phyloP scores from a whole-genome alignment of 139 green algal genomes.

The Volvox reticuliferus region DNA sequence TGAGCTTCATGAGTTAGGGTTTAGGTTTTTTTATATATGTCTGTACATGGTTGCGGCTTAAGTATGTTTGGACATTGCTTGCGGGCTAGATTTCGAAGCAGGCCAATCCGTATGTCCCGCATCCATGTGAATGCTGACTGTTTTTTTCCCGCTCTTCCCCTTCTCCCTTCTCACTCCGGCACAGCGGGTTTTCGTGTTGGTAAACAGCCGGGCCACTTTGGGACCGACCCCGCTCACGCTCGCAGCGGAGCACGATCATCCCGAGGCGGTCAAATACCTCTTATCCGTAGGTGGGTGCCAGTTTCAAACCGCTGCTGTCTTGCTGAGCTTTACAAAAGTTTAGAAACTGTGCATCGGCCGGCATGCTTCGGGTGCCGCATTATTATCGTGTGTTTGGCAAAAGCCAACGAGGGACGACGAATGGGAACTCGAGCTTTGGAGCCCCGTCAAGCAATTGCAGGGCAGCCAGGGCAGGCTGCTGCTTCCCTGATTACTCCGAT shows the following conservation, averaged over 20 bases:
- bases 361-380: neutral
- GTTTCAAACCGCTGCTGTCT: too few relatives aligned
- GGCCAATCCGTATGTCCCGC: too few relatives aligned
- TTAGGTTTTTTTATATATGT: too few relatives aligned
- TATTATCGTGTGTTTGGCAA: neutral
- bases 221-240: constrained; percentile 30
- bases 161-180: neutral
- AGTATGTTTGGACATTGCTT: neutral
- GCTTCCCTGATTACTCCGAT: too few relatives aligned
- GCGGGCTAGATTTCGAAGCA: neutral
- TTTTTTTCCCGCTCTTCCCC: neutral
- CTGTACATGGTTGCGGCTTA: neutral
- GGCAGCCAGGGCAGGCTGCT: too few relatives aligned
- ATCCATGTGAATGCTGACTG: neutral
- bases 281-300: constrained; percentile 16
- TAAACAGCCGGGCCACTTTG: neutral
- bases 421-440: neutral
- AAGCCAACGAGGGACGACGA: neutral
- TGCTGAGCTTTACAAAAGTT: neutral
- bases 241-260: constrained; percentile 20
- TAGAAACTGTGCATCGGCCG: neutral
- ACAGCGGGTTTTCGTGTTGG: constrained; percentile 21
- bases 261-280: constrained; percentile 25
- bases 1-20: too few relatives aligned
- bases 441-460: neutral